Evolutionary conservation across 1,284 basidiomycete species (phyloP).

Genomic region (Melampsora americana): DNA sequence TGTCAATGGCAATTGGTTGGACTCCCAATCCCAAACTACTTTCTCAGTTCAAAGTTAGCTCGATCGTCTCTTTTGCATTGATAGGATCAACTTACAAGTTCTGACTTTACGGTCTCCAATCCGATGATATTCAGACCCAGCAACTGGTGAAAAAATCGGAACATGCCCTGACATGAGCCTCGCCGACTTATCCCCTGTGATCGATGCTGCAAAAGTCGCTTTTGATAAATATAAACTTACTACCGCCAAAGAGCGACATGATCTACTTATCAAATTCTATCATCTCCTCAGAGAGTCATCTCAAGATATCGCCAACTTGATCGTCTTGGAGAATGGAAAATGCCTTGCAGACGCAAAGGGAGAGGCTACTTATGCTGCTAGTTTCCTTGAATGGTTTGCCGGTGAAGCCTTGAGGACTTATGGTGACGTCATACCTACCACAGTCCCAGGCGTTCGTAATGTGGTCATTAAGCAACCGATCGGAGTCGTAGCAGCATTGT

Average conservation of each 20-base stretch:
- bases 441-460: slow-evolving; percentile 71
- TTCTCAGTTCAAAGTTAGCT: slow-evolving; percentile 72
- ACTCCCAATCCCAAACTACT: slow-evolving; percentile 67
- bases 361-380: slow-evolving; percentile 36
- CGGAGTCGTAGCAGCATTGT: slow-evolving; percentile 58
- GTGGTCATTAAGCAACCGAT: slow-evolving; percentile 92
- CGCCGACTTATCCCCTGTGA: slow-evolving; percentile 73
- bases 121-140: slow-evolving; percentile 65
- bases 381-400: slow-evolving; percentile 59
- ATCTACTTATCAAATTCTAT: slow-evolving; percentile 71
- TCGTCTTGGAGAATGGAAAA: slow-evolving; percentile 83
- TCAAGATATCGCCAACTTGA: slow-evolving; percentile 76
- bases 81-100: not conserved
- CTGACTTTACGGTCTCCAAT: slow-evolving; percentile 8
- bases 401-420: slow-evolving; percentile 50
- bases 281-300: slow-evolving; percentile 70
- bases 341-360: slow-evolving; percentile 75
- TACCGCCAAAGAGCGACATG: slow-evolving; percentile 65
- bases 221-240: slow-evolving; percentile 66
- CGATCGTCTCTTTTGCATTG: not conserved
- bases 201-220: slow-evolving; percentile 69
- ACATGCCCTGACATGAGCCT: slow-evolving; percentile 80
- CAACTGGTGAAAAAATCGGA: slow-evolving; percentile 73
- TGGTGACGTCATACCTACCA: slow-evolving; percentile 77
- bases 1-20: slow-evolving; percentile 77